Percentiles rank a stretch among this genome's conserved stretches.
phyloP scores from a whole-genome alignment of 192 early-diverging fungal species.

The Phlyctochytrium arcticum region DNA sequence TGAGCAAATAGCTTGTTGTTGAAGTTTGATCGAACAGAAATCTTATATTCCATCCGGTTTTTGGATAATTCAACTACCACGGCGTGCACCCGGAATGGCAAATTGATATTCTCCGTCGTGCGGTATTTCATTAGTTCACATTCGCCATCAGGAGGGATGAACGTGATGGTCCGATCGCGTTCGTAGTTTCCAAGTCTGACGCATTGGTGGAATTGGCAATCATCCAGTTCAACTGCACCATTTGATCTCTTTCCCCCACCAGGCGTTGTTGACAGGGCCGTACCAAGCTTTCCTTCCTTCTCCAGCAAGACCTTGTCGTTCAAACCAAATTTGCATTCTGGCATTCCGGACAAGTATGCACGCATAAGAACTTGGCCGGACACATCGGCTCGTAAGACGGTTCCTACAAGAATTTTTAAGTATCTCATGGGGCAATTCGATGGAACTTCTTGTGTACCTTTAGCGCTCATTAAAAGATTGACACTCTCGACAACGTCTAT shows the following conservation, averaged over 20 bases:
- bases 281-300: constrained; percentile 53
- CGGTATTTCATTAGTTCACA: constrained; percentile 95
- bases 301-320: constrained; percentile 92
- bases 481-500: constrained; percentile 98
- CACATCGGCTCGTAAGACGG: constrained; percentile 82
- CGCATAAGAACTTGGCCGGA: constrained; percentile 90
- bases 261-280: background rate
- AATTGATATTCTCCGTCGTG: constrained; percentile 90
- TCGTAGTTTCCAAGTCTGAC: constrained; percentile 92
- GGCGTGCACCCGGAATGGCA: constrained; percentile 94
- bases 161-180: constrained; percentile 88
- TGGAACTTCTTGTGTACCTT: constrained; percentile 38
- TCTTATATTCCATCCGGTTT: constrained; percentile 81
- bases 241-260: constrained; percentile 5
- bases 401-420: constrained; percentile 33
- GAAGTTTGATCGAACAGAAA: constrained; percentile 86
- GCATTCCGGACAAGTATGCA: constrained; percentile 93
- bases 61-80: constrained; percentile 83
- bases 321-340: constrained; percentile 95
- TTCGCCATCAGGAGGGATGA: constrained; percentile 96
- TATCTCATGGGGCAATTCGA: background rate
- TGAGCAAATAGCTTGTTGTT: constrained; percentile 83
- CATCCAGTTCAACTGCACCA: constrained; percentile 82
- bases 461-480: constrained; percentile 84
- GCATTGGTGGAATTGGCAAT: constrained; percentile 98